Percentiles rank a stretch among this genome's conserved stretches.
Evolutionary conservation across 192 early-diverging fungal genomes (phyloP).

Genomic region (Backusella australiensis): DNA sequence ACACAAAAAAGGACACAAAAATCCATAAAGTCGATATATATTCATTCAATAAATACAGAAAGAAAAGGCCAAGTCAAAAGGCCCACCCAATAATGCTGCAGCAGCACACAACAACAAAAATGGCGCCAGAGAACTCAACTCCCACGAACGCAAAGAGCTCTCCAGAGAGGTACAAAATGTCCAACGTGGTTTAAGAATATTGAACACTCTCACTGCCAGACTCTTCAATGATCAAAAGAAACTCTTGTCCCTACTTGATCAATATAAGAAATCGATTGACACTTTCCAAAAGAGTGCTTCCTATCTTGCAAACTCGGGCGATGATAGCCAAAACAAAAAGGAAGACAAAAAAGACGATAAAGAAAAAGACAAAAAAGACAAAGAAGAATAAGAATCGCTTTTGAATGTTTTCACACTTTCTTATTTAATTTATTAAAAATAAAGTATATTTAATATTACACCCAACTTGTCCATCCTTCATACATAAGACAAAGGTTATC

Average conservation of each 20-base stretch:
- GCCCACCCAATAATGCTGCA: background rate
- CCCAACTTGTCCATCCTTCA: slow-evolving; percentile 90
- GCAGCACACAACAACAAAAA: background rate
- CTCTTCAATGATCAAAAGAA: background rate
- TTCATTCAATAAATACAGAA: background rate
- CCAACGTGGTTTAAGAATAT: background rate
- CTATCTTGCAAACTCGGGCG: background rate
- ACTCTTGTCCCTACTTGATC: background rate
- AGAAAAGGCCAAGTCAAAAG: background rate
- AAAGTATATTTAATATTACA: slow-evolving; percentile 40
- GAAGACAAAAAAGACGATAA: no score
- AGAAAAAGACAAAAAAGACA: background rate
- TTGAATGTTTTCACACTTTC: background rate
- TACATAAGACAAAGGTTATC: slow-evolving; percentile 80
- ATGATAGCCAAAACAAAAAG: no score
- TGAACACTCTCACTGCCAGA: background rate
- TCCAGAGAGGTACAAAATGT: background rate
- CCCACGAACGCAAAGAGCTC: background rate
- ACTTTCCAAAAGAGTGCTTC: background rate
- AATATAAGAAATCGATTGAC: background rate
- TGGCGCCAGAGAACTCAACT: background rate
- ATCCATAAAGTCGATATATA: no score
- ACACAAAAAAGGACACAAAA: no score
- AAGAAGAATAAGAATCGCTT: background rate
- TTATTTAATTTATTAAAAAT: background rate